phyloP scores from a whole-genome alignment of 1,284 basidiomycete genomes.

The Amylostereum areolatum region DNA sequence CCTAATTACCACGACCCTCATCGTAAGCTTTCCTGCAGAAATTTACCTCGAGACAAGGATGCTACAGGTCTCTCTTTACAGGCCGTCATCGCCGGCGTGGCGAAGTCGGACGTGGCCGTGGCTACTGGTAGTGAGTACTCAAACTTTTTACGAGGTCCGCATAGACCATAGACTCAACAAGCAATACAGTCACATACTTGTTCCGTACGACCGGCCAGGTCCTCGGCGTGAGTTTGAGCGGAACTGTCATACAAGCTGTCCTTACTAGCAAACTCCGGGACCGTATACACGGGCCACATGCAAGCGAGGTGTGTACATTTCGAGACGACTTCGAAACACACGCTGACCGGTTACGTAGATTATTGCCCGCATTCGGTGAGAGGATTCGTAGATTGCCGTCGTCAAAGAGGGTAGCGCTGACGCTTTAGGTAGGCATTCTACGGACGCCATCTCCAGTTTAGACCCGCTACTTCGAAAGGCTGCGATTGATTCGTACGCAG shows the following conservation, averaged over 20 bases:
- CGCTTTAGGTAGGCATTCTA: constrained; percentile 60
- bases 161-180: not conserved
- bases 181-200: constrained; percentile 72
- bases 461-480: constrained; percentile 53
- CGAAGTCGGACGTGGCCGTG: constrained; percentile 78
- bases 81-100: constrained; percentile 82
- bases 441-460: constrained; percentile 72
- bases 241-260: constrained; percentile 74
- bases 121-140: constrained; percentile 76
- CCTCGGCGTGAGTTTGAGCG: constrained; percentile 80
- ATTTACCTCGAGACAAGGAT: too few species aligned
- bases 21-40: constrained; percentile 39
- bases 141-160: constrained; percentile 7
- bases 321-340: too few species aligned
- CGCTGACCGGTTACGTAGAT: constrained; percentile 34
- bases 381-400: constrained; percentile 2
- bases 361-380: constrained; percentile 65
- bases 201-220: constrained; percentile 91
- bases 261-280: constrained; percentile 61
- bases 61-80: constrained; percentile 21
- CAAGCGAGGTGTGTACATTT: constrained; percentile 52
- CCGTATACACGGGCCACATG: constrained; percentile 69
- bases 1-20: constrained; percentile 77
- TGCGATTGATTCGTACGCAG: constrained; percentile 80
- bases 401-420: not conserved